Percentiles rank a stretch among this genome's conserved stretches.
These are phyloP conservation scores for Wallacemonas sp. DNA, from an alignment of 208 protist species.

Conservation along the genomic window DNA sequence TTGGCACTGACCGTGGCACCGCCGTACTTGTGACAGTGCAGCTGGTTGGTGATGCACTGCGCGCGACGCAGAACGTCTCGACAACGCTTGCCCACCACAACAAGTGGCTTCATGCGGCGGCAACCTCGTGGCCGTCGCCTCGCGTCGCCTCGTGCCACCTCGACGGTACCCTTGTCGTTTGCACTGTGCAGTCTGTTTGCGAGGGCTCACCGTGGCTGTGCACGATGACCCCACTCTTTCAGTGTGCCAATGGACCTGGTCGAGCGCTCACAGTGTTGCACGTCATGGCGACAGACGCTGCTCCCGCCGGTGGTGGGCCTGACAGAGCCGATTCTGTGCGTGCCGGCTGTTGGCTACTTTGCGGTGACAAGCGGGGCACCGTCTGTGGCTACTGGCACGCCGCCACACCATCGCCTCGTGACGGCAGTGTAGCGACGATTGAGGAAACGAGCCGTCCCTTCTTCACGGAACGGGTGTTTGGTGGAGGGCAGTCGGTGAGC, in stretches of 20 bases:
- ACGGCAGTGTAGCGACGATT: too few species aligned
- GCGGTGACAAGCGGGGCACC: background rate
- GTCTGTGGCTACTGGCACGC: background rate
- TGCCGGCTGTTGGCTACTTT: background rate
- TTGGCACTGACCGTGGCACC: background rate
- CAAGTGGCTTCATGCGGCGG: background rate
- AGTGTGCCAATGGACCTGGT: background rate
- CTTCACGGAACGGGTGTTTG: background rate
- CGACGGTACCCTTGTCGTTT: background rate
- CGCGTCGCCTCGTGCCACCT: background rate
- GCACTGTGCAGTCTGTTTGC: background rate
- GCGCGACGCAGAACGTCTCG: background rate
- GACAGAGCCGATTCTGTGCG: too few species aligned
- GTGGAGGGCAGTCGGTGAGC: background rate
- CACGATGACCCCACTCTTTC: background rate
- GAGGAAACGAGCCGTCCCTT: too few species aligned
- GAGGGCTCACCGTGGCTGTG: background rate
- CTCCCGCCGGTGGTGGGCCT: too few species aligned
- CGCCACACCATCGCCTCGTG: too few species aligned
- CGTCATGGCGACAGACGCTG: too few species aligned
- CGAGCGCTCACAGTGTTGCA: background rate
- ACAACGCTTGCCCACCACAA: background rate
- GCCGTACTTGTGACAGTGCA: background rate
- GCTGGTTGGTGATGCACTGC: too few species aligned
- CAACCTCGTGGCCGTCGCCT: background rate